phyloP scores from a whole-genome alignment of 305 asterid species.

The Euphrasia arctica region DNA sequence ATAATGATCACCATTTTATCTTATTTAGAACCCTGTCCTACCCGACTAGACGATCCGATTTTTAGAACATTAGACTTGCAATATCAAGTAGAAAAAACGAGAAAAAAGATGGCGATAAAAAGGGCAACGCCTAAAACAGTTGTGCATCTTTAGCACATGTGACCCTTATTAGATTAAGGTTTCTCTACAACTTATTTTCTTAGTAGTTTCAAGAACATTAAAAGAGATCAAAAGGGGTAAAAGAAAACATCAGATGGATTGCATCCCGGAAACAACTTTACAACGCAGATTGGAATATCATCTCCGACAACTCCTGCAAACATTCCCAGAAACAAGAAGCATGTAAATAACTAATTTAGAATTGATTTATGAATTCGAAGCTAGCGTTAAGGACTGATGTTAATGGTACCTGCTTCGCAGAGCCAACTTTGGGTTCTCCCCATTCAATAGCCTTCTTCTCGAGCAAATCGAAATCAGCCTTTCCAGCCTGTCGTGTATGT shows the following conservation, averaged over 20 bases:
- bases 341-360: neutral
- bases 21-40: no score
- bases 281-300: conserved; percentile 65
- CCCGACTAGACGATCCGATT: no score
- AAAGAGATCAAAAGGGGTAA: neutral
- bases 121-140: neutral
- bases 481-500: conserved; percentile 63
- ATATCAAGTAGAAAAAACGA: no score
- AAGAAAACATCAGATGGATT: neutral
- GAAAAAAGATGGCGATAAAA: neutral
- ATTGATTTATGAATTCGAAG: neutral
- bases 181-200: neutral
- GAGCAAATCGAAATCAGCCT: conserved; percentile 76
- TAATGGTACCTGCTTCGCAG: conserved; percentile 77
- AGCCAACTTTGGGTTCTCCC: conserved; percentile 87
- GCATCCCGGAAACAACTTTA: conserved; percentile 24
- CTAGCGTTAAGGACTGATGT: neutral
- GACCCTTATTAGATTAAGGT: neutral
- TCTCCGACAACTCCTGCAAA: conserved; percentile 74
- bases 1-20: no score
- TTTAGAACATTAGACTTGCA: no score
- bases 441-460: conserved; percentile 79
- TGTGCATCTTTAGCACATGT: neutral
- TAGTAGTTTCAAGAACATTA: neutral
- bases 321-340: neutral